Evolutionary conservation across 805 yeast genomes (phyloP), one percentile per base, ranked within the genome.

Genomic region (Cyberlindnera meyerae): DNA sequence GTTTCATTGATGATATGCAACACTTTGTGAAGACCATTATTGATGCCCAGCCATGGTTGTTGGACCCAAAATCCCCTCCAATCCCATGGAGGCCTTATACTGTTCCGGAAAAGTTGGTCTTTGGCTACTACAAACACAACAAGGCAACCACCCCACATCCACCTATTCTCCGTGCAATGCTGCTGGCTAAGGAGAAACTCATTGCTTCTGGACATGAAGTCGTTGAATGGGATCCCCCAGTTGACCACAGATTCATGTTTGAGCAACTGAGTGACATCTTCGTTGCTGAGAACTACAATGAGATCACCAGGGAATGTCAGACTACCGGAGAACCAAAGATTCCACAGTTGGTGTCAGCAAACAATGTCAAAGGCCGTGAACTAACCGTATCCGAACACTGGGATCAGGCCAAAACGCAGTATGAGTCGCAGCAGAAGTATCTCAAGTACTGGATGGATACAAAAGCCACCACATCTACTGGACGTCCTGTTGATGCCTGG

Each of bases 251-350:
- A 17, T 47, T 51, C 25, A 43, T 63, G 47, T 44, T 29, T 44
- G 78, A 81, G 1, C 68, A 79, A 28, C 82, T 73, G 21, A 55
- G 70, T 44, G 56, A 48, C 1, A 45, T 80, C 60, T 84, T 79
- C 57, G 63, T 66, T 12, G 71, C 79, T 48, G 93, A 84, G 57
- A 89, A 89, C 31, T 82, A 80, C 54, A 55, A 61, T 42, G 72
- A 66, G 39, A 80, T 77, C 52, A 63, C 69, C 33, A 65, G 66
- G 28, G 55, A 73, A 49, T 55, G 82, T 42, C 58, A 63, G 18
- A 69, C 62, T 8, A 73, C 83, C 11, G 89, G 90, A 29, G 90
- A 85, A 56, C 89, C 89, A 20, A 57, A 78, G 43, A 54, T 65
- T 15, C 78, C 77, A 41, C 70, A 81, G 48, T 77, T 85, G 31